Evolutionary conservation across 2,329 filamentous ascomycete species (phyloP), one percentile per base, ranked within the genome.

Genomic region (Microdochium nivale): DNA sequence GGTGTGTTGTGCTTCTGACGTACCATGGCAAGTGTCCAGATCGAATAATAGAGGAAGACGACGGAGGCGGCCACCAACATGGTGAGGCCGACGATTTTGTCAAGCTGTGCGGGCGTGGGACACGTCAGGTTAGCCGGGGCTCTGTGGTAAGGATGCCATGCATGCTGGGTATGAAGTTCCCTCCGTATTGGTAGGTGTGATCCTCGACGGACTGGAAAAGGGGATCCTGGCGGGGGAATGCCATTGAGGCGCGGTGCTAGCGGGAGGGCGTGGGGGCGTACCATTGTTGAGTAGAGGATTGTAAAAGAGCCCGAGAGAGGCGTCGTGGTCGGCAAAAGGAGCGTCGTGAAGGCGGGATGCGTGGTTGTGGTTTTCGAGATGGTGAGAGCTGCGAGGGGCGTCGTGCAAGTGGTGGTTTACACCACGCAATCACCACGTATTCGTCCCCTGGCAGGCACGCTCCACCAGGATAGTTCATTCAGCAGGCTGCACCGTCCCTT

Each of bases 11-110:
- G 14, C 5, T 43, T n/a, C 9, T 43, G 3, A 49, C 25, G 53
- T 81, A 96, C 94, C 88, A 99, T 97, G 59, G 97, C 80, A 58
- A 99, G 80, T 25, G 94, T 96, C 94, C 94, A 99, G 71, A 96
- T 82, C 57, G 90, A 94, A 77, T 99, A 99, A 81, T 99, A 99
- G 63, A 80, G 73, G 64, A 83, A 83, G 64, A 83, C 76, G 69
- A 80, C 76, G 57, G 79, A 76, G 63, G 80, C 78, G 68, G 78
- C 80, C 79, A 81, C 79, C 69, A 83, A 77, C 80, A 83, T 83
- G 79, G 80, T 78, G 76, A 82, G 74, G 67, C 80, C 80, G 65
- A 81, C 76, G 67, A 83, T 80, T 83, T 89, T 91, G 81, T 95
- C 94, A 74, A 96, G 87, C 94, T 99, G n/a, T n/a, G 69, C 14